Conservation (phyloP, 768 basidiomycete species). For the Cyathus striatus region DNA sequence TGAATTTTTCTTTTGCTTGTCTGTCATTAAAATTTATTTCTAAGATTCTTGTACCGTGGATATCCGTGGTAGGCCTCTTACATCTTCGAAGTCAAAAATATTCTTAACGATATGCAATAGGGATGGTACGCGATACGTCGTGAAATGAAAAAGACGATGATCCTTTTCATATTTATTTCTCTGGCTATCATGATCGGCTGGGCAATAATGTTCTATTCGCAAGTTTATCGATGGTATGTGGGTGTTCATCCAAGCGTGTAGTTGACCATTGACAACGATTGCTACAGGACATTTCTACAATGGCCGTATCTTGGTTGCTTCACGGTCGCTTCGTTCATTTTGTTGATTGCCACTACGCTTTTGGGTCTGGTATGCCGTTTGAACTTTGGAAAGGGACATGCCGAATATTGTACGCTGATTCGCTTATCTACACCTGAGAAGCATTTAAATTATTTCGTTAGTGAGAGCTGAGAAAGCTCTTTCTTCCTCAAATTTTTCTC, state of each 20-base stretch:
- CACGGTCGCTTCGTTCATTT: conserved; percentile 37
- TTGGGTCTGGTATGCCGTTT: conserved; percentile 44
- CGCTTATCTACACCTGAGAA: not conserved
- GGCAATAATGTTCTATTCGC: conserved; percentile 42
- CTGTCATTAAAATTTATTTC: too few relatives aligned
- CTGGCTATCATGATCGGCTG: conserved; percentile 30
- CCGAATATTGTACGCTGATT: conserved; percentile 44
- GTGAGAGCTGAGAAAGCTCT: conserved; percentile 34
- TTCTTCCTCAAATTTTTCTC: conserved; percentile 30
- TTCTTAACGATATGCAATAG: too few relatives aligned
- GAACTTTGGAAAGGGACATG: conserved; percentile 52
- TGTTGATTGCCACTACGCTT: conserved; percentile 34
- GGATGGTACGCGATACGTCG: conserved; percentile 50
- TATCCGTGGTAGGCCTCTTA: too few relatives aligned
- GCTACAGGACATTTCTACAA: conserved; percentile 37
- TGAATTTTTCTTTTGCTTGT: too few relatives aligned
- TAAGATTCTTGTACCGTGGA: too few relatives aligned
- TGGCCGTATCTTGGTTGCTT: conserved; percentile 47
- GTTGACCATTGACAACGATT: conserved; percentile 17
- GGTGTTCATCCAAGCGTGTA: not conserved
- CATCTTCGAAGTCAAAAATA: too few relatives aligned
- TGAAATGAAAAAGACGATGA: conserved; percentile 37
- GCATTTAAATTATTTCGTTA: conserved; percentile 11
- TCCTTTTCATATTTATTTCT: conserved; percentile 35
- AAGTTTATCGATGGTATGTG: conserved; percentile 37